Conservation (phyloP, 768 basidiomycete species). For the Phylloporus scabripes region DNA sequence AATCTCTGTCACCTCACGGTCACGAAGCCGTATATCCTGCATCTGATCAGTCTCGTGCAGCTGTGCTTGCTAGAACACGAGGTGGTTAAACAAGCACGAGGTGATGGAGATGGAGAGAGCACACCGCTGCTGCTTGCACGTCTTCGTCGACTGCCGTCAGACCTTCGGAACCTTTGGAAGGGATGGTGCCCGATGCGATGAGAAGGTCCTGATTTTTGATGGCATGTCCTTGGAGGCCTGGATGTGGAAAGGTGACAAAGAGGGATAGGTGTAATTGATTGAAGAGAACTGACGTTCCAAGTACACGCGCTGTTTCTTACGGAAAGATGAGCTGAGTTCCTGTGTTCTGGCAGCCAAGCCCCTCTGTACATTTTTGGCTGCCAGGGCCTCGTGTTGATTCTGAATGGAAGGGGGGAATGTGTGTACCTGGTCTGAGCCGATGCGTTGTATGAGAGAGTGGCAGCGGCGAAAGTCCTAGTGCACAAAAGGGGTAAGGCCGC, state of each 20-base stretch:
- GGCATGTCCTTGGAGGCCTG: conserved; percentile 95
- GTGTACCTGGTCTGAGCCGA: conserved; percentile 54
- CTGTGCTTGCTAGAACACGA: conserved; percentile 28
- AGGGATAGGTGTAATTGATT: background rate
- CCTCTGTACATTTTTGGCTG: conserved; percentile 92
- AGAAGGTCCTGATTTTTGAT: conserved; percentile 95
- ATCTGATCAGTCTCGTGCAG: conserved; percentile 34
- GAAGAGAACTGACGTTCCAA: conserved; percentile 79
- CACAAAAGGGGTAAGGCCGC: conserved; percentile 3
- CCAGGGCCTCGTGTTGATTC: conserved; percentile 49
- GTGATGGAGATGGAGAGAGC: conserved; percentile 30
- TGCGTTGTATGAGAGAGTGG: conserved; percentile 58
- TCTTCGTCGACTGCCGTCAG: conserved; percentile 88
- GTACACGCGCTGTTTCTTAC: conserved; percentile 97
- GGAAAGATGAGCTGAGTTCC: conserved; percentile 83
- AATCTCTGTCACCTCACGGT: conserved; percentile 79
- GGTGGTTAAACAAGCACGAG: conserved; percentile 9
- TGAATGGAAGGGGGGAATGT: conserved; percentile 54
- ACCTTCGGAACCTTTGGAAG: conserved; percentile 75
- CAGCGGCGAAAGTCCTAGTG: conserved; percentile 37
- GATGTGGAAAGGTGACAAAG: conserved; percentile 10
- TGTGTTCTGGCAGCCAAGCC: conserved; percentile 95
- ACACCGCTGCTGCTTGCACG: conserved; percentile 76
- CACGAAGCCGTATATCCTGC: conserved; percentile 43
- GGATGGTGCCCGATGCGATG: conserved; percentile 81